phyloP scores from a whole-genome alignment of 495 filamentous ascomycete species.

The Schizothecium vesticola region DNA sequence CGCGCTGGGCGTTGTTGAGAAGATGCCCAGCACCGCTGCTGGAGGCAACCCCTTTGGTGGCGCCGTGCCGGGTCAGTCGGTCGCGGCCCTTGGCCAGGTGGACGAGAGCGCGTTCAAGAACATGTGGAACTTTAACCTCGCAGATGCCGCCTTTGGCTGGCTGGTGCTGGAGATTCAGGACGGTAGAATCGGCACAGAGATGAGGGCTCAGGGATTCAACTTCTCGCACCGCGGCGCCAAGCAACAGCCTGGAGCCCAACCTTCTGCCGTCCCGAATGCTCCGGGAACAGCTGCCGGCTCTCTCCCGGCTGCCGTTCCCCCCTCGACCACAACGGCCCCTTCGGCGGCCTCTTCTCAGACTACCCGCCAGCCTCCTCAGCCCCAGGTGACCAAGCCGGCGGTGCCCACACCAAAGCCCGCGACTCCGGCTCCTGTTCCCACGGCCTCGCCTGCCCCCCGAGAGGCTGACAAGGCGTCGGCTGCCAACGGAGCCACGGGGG shows the following conservation, averaged over 20 bases:
- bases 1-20: slow-evolving; percentile 82
- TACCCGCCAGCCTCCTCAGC: slow-evolving; percentile 21
- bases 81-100: slow-evolving; percentile 72
- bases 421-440: slow-evolving; percentile 38
- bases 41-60: slow-evolving; percentile 97
- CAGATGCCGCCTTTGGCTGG: slow-evolving; percentile 95
- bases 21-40: slow-evolving; percentile 92
- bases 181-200: slow-evolving; percentile 94
- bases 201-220: slow-evolving; percentile 98
- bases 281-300: slow-evolving; percentile 33
- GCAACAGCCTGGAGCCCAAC: slow-evolving; percentile 35
- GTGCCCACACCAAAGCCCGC: slow-evolving; percentile 46
- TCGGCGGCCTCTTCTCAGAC: slow-evolving; percentile 28
- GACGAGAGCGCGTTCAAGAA: slow-evolving; percentile 99
- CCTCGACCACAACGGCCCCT: slow-evolving; percentile 32
- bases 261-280: slow-evolving; percentile 22
- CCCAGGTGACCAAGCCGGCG: slow-evolving; percentile 34
- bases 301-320: slow-evolving; percentile 27
- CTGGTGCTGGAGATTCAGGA: slow-evolving; percentile 90
- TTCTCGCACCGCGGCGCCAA: slow-evolving; percentile 85
- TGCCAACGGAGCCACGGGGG: slow-evolving; percentile 48
- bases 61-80: slow-evolving; percentile 56
- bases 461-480: slow-evolving; percentile 44
- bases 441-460: slow-evolving; percentile 37
- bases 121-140: slow-evolving; percentile 99